Base-by-base conservation (phyloP, 2,329 filamentous ascomycete species). In the Aspergillus calidoustus region DNA sequence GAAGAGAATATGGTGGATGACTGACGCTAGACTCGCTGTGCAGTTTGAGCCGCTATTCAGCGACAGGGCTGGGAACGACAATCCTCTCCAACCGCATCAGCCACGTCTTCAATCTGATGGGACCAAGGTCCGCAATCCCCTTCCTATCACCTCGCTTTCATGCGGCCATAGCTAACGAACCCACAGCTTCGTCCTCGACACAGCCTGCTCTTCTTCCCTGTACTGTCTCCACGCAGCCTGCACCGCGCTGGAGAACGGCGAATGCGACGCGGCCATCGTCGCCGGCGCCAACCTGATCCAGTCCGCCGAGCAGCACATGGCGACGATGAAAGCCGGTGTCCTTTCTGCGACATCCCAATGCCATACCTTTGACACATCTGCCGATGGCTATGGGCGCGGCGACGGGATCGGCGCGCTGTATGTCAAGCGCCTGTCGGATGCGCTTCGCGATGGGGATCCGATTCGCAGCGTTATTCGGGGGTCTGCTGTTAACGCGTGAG, bases 211-310 rank as follows among this genome's bases (percentile, higher is more conserved):
- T 0, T 76, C 76, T 0, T 77, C 76, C 0, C 44, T 74, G 0
- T 76, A 77, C 2, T 75, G 76, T 0, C 68, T 82, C 0, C 73
- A 82, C 44, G 64, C 67, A 8, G 80, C 80, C 0, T 77, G 74
- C 31, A 19, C 59, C 7, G 69, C 68, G 0, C 19, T 76, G 0
- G 57, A 59, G 0, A 56, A 9, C 3, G 53, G 63, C 0, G 73
- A 77, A 1, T 69, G 64, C 23, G 47, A 43, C 7, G 51, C 53
- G 0, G 71, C 74, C 7, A 43, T 74, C 0, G 68, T 66, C 7
- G 69, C 61, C 1, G 68, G 69, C 3, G 66, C 63, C 1, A 74
- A 71, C 25, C 46, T 73, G 0, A 68, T 74, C 22, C 34, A 62
- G 1, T 59, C 59, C 3, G 54, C 62, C 2, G 68, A 70, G 2